phyloP scores from a whole-genome alignment of 140 eudicot genomes.

The Oenanthe javanica region DNA sequence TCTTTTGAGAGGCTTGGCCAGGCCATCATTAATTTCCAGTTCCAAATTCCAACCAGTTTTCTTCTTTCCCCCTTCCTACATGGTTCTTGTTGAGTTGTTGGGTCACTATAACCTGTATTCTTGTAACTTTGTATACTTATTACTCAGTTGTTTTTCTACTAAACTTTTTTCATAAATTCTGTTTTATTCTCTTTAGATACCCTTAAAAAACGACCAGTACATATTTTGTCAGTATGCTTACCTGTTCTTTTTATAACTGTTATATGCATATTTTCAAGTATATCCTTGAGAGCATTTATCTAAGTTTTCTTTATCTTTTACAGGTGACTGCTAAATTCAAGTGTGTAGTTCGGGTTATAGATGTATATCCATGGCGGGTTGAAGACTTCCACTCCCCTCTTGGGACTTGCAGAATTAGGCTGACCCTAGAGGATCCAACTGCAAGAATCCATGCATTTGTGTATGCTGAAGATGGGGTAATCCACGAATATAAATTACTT shows the following conservation, averaged over 20 bases:
- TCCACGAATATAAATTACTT: not conserved
- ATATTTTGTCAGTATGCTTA: not conserved
- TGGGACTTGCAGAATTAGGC: constrained; percentile 59
- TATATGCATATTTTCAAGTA: not conserved
- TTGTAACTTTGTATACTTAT: not conserved
- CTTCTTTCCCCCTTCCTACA: not conserved
- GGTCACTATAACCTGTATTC: not conserved
- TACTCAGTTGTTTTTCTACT: not conserved
- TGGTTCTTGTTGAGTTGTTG: not conserved
- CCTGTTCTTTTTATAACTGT: not conserved
- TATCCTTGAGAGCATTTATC: not conserved
- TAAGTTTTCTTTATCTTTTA: not conserved
- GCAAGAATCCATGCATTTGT: constrained; percentile 78
- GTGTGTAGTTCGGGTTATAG: constrained; percentile 74
- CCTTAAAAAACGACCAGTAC: not conserved
- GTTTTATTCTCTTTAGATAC: not conserved
- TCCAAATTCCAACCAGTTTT: not conserved
- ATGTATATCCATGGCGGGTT: constrained; percentile 54
- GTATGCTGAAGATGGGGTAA: constrained; percentile 79
- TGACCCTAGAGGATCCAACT: constrained; percentile 93
- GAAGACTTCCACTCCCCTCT: constrained; percentile 49
- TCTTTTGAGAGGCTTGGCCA: not conserved
- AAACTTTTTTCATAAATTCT: not conserved
- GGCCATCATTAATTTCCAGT: not conserved
- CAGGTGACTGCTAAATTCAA: constrained; percentile 79